Evolutionary conservation across 192 early-diverging fungal species (phyloP).

Genomic region (Coemansia sp.): DNA sequence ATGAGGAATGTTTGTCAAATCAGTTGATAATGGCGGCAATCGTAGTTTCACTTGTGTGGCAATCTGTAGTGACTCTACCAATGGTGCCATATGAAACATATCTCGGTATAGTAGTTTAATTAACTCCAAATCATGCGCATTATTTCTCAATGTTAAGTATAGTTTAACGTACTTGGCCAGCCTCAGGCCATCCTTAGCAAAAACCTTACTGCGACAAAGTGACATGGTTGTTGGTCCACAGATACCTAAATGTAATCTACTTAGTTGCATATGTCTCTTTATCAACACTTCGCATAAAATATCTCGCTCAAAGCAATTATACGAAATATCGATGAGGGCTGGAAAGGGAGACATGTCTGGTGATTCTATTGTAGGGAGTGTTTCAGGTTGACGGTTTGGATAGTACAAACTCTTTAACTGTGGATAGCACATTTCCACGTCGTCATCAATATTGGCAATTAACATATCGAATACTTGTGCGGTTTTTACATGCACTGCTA

Average conservation of each 20-base stretch:
- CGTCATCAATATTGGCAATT: background rate
- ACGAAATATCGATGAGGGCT: background rate
- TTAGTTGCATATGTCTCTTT: background rate
- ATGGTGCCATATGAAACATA: background rate
- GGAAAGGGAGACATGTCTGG: background rate
- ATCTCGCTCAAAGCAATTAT: too few relatives aligned
- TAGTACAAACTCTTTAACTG: background rate
- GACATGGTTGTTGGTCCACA: background rate
- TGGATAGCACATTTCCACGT: background rate
- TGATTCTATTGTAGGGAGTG: background rate
- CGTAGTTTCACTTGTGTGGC: too few relatives aligned
- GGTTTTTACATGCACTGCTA: background rate
- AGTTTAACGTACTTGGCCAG: background rate
- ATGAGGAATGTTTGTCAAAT: background rate
- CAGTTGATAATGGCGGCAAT: background rate
- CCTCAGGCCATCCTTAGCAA: background rate
- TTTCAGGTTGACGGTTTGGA: background rate
- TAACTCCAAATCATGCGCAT: background rate
- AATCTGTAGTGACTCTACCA: background rate
- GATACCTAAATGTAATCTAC: background rate
- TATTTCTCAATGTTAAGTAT: background rate
- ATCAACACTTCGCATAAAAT: background rate
- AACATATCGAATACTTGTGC: background rate
- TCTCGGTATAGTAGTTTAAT: background rate
- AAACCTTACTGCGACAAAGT: background rate